Percentiles rank a stretch among this genome's conserved stretches.
Conservation (phyloP, 2,329 filamentous ascomycete species). For the Venturia asperata region DNA sequence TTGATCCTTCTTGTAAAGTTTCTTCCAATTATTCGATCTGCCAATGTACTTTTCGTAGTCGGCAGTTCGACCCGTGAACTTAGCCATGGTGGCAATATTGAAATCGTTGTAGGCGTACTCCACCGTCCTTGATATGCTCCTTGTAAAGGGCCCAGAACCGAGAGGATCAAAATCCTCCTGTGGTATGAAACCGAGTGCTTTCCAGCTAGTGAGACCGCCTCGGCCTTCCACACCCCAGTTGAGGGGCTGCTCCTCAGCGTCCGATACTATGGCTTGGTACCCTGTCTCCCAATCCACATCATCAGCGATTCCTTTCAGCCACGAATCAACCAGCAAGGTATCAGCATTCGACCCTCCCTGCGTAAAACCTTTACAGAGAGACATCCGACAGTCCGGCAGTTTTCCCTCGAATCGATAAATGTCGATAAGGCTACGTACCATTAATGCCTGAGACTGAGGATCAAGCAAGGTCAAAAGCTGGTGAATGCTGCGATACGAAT, state of each 20-base stretch:
- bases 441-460: conserved; percentile 54
- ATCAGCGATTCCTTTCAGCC: conserved; percentile 55
- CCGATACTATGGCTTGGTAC: conserved; percentile 34
- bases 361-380: conserved; percentile 63
- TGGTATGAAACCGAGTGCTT: conserved; percentile 33
- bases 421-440: conserved; percentile 65
- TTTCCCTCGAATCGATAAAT: conserved; percentile 66
- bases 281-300: conserved; percentile 37
- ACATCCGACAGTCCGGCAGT: conserved; percentile 71
- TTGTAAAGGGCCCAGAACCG: conserved; percentile 37
- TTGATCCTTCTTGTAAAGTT: conserved; percentile 50
- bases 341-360: conserved; percentile 74
- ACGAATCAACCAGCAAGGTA: conserved; percentile 63
- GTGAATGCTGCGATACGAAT: conserved; percentile 45
- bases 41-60: conserved; percentile 53
- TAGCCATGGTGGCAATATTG: conserved; percentile 57
- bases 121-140: conserved; percentile 36
- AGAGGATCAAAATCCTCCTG: conserved; percentile 36
- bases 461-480: conserved; percentile 64
- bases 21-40: conserved; percentile 59
- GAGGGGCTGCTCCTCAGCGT: conserved; percentile 33
- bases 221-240: conserved; percentile 35
- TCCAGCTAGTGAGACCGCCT: conserved; percentile 34
- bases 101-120: conserved; percentile 42
- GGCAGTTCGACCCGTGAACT: conserved; percentile 39